A percentile compares a stretch with the other conserved stretches of the same genome.
Evolutionary conservation across 2,329 filamentous ascomycete species (phyloP).

Genomic region (Xylariaceae sp.): DNA sequence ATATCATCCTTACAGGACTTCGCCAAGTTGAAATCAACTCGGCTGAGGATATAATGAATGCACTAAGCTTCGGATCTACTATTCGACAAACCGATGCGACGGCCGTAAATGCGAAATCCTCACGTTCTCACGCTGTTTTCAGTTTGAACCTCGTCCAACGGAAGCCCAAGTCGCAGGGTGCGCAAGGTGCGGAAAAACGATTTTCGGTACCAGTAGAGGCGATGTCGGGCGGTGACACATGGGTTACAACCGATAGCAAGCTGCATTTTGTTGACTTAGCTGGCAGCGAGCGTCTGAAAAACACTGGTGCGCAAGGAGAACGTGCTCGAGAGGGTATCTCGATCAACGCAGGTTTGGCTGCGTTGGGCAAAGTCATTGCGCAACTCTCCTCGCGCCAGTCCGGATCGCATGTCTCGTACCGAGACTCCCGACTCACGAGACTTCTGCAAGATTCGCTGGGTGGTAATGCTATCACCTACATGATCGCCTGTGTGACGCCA

Average conservation of each 20-base stretch:
- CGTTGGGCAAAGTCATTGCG: conserved; percentile 95
- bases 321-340: conserved; percentile 94
- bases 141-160: conserved; percentile 89
- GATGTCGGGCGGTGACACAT: conserved; percentile 58
- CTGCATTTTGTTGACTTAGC: conserved; percentile 97
- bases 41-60: conserved; percentile 82
- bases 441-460: conserved; percentile 94
- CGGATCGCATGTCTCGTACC: conserved; percentile 91
- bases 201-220: conserved; percentile 81
- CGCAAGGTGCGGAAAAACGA: conserved; percentile 68
- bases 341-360: conserved; percentile 93
- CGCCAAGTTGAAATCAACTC: conserved; percentile 85
- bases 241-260: conserved; percentile 92
- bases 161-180: conserved; percentile 53
- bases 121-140: conserved; percentile 94
- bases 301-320: conserved; percentile 91
- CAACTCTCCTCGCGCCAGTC: conserved; percentile 86
- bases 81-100: conserved; percentile 97
- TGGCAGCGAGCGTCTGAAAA: conserved; percentile 93
- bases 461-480: conserved; percentile 96
- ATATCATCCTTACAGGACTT: conserved; percentile 87
- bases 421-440: conserved; percentile 93
- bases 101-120: conserved; percentile 95
- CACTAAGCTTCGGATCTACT: conserved; percentile 84
- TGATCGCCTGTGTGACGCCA: conserved; percentile 97